phyloP scores from a whole-genome alignment of 495 filamentous ascomycete species.

The Elaphomyces granulatus region DNA sequence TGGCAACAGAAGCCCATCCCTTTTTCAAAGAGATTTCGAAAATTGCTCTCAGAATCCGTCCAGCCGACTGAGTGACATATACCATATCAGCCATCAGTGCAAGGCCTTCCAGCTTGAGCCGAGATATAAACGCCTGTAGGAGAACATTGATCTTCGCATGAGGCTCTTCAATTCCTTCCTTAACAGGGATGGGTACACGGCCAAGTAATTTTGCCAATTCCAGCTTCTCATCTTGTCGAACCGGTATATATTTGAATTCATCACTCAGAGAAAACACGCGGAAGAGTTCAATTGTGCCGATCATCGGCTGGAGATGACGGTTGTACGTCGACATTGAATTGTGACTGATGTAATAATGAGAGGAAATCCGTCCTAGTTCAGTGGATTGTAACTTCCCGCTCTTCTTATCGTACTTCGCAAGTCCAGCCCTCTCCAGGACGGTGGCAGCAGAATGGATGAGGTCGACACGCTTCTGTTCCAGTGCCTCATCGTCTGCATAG shows the following conservation, averaged over 20 bases:
- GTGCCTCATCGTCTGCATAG: conserved; percentile 77
- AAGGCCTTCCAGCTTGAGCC: conserved; percentile 83
- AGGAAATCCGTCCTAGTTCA: conserved; percentile 87
- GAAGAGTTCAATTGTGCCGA: conserved; percentile 89
- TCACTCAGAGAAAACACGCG: conserved; percentile 93
- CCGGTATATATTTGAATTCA: conserved; percentile 98
- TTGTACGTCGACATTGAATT: conserved; percentile 95
- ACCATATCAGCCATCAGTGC: conserved; percentile 98
- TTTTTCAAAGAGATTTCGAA: conserved; percentile 96
- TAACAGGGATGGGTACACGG: conserved; percentile 87
- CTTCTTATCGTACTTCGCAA: conserved; percentile 93
- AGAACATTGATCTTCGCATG: conserved; percentile 99
- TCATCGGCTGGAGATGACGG: conserved; percentile 82
- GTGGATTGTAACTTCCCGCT: conserved; percentile 79
- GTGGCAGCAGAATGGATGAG: conserved; percentile 86
- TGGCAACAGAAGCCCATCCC: conserved; percentile 88
- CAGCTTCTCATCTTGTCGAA: conserved; percentile 93
- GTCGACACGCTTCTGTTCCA: conserved; percentile 95
- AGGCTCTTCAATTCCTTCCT: conserved; percentile 93
- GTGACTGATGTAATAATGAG: conserved; percentile 96
- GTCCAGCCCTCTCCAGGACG: conserved; percentile 71
- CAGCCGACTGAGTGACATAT: conserved; percentile 95
- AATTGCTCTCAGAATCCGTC: conserved; percentile 85
- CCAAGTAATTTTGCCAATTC: conserved; percentile 85
- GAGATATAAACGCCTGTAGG: conserved; percentile 90